phyloP scores from a whole-genome alignment of 257 asterid species.

The Jacaranda copaia region DNA sequence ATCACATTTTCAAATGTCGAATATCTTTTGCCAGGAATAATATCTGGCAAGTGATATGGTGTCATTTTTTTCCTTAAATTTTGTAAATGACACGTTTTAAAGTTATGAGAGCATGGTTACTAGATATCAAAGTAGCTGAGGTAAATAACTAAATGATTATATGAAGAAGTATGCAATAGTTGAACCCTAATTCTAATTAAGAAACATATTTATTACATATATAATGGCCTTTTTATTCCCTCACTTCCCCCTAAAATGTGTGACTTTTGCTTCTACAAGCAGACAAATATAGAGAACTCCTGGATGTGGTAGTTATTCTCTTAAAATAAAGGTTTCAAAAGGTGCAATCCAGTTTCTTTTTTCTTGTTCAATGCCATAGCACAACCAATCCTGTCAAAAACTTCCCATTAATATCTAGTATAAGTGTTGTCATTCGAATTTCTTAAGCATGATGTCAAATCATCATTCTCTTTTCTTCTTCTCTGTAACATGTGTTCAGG shows the following conservation, averaged over 20 bases:
- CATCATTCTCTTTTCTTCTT: not conserved
- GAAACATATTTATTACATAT: not conserved
- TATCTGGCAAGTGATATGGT: constrained; percentile 9
- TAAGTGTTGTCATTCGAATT: not conserved
- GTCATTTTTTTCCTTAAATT: constrained; percentile 17
- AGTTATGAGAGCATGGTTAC: constrained; percentile 8
- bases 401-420: not conserved
- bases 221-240: constrained; percentile 6
- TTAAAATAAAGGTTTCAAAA: not conserved
- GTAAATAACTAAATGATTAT: not conserved
- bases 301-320: not conserved
- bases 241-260: not conserved
- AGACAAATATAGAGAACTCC: constrained; percentile 2
- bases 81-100: constrained; percentile 20
- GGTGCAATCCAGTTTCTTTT: not conserved
- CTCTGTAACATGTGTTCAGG: not conserved
- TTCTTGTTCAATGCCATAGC: constrained; percentile 8
- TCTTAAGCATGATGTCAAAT: not conserved
- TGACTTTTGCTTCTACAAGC: not conserved
- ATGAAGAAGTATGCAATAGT: not conserved
- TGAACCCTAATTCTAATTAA: not conserved
- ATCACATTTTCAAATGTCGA: constrained; percentile 10
- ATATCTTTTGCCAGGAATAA: not conserved
- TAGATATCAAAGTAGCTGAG: constrained; percentile 10
- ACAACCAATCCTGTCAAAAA: not conserved